Evolutionary conservation across 352 stramenopile species (phyloP), one percentile per base, ranked within the genome.

Genomic region (Pythium dissimile): DNA sequence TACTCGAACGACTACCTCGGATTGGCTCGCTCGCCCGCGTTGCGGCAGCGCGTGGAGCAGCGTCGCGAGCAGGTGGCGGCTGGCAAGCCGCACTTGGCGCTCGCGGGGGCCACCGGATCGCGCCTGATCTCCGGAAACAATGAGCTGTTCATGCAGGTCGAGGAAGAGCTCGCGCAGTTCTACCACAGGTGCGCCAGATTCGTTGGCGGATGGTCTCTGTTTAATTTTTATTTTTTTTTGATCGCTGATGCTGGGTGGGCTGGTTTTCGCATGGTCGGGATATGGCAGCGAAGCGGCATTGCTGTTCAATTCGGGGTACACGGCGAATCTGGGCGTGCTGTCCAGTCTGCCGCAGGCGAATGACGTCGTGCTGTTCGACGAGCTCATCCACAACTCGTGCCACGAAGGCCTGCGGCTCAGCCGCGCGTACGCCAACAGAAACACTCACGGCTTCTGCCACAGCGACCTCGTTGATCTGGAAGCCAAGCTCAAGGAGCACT

Each of bases 1-100:
- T 96, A 82, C 59, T 98, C 88, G 49, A 99, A 99, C 65, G 97
- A 99, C 59, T 99, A 99, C 64, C 74, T 99, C 18, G 95, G 97
- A 16, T 78, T 99, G 37, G 92, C 95, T 15, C 82, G 87, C 12
- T 88, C 67, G 44, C 34, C 49, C 16, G 39, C 72, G 61, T 75
- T 97, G 42, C 66, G 71, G 13, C 51, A 71, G 47, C 79, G 72
- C 38, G 75, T 89, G 32, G 58, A 74, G 27, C 50, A 50, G 16
- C 70, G 73, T 30, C 73, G 96, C 9, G 28, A 75, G 35, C 59
- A 62, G 27, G 51, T 84, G 16, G 81, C 58, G 24, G 21, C 32
- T 13, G 34, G 60, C 24, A 44, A 63, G 18, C 56, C 62, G 9
- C 51, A 71, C 52, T 42, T 79, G 18, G 51, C n/a, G 44, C 35